A percentile compares a stretch with the other conserved stretches of the same genome.
Evolutionary conservation across 2,329 filamentous ascomycete genomes (phyloP).

Genomic region (Sphaerostilbella broomeana): DNA sequence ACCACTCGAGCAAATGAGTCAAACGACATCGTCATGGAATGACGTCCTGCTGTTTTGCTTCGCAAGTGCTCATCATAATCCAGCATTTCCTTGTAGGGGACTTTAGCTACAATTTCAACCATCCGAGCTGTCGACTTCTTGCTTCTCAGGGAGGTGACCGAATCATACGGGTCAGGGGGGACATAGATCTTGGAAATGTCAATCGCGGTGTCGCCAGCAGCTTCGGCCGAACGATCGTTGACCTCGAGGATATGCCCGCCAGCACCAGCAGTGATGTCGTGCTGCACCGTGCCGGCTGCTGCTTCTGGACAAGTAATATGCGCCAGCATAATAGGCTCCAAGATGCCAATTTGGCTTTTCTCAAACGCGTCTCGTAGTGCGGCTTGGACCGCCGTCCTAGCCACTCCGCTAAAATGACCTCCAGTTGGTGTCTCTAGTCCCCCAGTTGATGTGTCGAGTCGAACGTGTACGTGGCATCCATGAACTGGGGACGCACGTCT

Average conservation of each 20-base stretch:
- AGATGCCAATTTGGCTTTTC: conserved; percentile 53
- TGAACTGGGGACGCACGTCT: conserved; percentile 74
- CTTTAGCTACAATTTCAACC: conserved; percentile 71
- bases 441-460: conserved; percentile 58
- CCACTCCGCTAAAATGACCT: conserved; percentile 59
- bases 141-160: conserved; percentile 49
- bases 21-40: conserved; percentile 53
- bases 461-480: conserved; percentile 63
- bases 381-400: conserved; percentile 56
- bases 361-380: conserved; percentile 59
- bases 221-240: conserved; percentile 43
- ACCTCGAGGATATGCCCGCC: conserved; percentile 70
- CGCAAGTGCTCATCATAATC: conserved; percentile 85
- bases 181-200: conserved; percentile 74
- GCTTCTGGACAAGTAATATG: conserved; percentile 80
- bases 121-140: conserved; percentile 43
- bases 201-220: conserved; percentile 40
- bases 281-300: conserved; percentile 73
- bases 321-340: conserved; percentile 92
- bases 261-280: conserved; percentile 67
- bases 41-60: conserved; percentile 78
- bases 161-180: conserved; percentile 74
- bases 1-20: conserved; percentile 52
- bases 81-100: conserved; percentile 94
- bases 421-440: conserved; percentile 52